A percentile compares a stretch with the other conserved stretches of the same genome.
phyloP scores from a whole-genome alignment of 805 yeast genomes.

The Metschnikowia aberdeeniae region DNA sequence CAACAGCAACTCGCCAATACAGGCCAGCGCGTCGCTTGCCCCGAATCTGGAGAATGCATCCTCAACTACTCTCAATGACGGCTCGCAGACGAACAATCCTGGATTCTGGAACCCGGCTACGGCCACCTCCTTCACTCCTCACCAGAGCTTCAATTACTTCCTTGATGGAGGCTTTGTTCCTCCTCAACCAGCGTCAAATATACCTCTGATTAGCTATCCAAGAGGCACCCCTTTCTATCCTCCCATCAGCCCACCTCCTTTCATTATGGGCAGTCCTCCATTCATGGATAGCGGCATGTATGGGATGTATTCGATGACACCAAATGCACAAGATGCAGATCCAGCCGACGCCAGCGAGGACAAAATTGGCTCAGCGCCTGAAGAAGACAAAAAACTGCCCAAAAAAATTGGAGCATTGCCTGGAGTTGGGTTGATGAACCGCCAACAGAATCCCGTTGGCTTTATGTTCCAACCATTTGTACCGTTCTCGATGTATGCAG shows the following conservation, averaged over 20 bases:
- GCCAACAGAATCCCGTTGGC: slow-evolving; percentile 20
- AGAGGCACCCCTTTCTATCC: slow-evolving; percentile 31
- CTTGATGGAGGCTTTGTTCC: slow-evolving; percentile 20
- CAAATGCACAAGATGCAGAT: slow-evolving; percentile 9
- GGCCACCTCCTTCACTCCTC: slow-evolving; percentile 57
- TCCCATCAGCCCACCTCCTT: slow-evolving; percentile 36
- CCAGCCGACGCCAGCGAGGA: slow-evolving; percentile 8
- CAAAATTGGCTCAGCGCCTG: slow-evolving; percentile 5
- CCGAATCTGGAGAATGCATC: slow-evolving; percentile 22
- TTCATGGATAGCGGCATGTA: slow-evolving; percentile 37
- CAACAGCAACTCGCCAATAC: slow-evolving; percentile 43
- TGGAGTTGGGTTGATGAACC: slow-evolving; percentile 37
- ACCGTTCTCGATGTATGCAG: slow-evolving; percentile 41
- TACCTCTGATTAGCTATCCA: slow-evolving; percentile 29
- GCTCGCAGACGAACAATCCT: slow-evolving; percentile 16
- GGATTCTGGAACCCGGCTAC: slow-evolving; percentile 67
- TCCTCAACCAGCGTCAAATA: slow-evolving; percentile 12
- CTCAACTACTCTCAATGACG: slow-evolving; percentile 2
- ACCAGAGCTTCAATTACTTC: slow-evolving; percentile 23
- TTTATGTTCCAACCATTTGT: slow-evolving; percentile 49
- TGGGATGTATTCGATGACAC: slow-evolving; percentile 23
- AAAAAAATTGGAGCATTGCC: slow-evolving; percentile 15
- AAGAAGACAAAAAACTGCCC: slow-evolving; percentile 8
- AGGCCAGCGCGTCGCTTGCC: slow-evolving; percentile 37
- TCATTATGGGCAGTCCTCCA: slow-evolving; percentile 34